These are phyloP conservation scores for Fragilariopsis cylindrus DNA, from an alignment of 108 stramenopile species.

Conservation along the genomic window DNA sequence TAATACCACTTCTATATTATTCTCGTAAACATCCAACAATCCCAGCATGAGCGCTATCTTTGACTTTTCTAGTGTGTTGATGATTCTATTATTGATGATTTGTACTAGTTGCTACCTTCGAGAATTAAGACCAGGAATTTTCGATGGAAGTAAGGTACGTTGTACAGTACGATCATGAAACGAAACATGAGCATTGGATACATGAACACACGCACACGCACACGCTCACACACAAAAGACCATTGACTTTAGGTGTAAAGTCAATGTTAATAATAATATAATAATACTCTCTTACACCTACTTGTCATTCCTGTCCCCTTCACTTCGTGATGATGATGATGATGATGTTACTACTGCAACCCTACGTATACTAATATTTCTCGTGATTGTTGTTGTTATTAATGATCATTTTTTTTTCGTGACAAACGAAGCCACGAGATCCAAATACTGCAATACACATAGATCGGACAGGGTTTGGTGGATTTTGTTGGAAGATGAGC, in stretches of 20 bases:
- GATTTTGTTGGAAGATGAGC: slow-evolving; percentile 85
- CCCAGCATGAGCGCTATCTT: slow-evolving; percentile 87
- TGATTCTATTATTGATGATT: slow-evolving; percentile 88
- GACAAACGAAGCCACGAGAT: slow-evolving; percentile 19
- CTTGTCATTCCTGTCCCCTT: not conserved
- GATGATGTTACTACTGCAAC: not conserved
- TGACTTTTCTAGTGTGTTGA: slow-evolving; percentile 91
- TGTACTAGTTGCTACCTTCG: slow-evolving; percentile 94
- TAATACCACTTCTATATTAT: too few species aligned
- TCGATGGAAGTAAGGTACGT: slow-evolving; percentile 56
- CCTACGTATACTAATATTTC: not conserved
- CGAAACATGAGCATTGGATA: too few species aligned
- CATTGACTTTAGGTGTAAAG: too few species aligned
- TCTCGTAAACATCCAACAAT: too few species aligned
- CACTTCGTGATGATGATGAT: not conserved
- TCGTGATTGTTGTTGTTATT: not conserved
- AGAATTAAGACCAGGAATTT: slow-evolving; percentile 83
- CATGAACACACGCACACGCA: too few species aligned
- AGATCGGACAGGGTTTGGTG: slow-evolving; percentile 64
- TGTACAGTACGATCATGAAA: not conserved
- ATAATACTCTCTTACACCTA: not conserved
- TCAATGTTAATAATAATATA: too few species aligned
- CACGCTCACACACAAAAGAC: too few species aligned
- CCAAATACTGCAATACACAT: slow-evolving; percentile 11
- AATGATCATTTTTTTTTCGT: too few species aligned